Evolutionary conservation across 2,329 filamentous ascomycete genomes (phyloP), one percentile per base, ranked within the genome.

Genomic region (Pleomassaria siparia): DNA sequence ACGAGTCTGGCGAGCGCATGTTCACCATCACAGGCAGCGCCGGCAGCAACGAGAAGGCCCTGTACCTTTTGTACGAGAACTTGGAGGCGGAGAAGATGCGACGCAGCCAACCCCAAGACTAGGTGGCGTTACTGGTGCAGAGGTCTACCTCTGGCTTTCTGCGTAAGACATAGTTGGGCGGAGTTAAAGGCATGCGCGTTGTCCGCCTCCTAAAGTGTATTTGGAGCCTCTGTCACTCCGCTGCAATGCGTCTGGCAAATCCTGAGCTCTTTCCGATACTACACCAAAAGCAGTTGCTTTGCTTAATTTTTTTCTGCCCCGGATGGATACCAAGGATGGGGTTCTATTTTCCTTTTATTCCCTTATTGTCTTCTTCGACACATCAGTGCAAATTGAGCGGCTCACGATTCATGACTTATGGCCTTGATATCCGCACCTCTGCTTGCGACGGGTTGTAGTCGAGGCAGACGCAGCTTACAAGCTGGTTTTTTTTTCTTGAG

Each of bases 81-180:
- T 84, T 99, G 43, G 94, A 99, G 77, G 92, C 91, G 13, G 94
- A 99, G 80, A 99, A 99, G 83, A 95, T 95, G 85, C 90, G 94
- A 64, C 89, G 94, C 71, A 95, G 90, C 79, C 82, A 85, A 53
- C 78, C 80, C 37, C 78, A 80, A 58, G 80, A 83, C 65, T 82
- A 64, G 51, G 46, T 53, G 50, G 33, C 16, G 5, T 24, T 37
- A 35, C 30, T 29, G 21, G 18, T 33, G 26, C 21, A 18, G 30
- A 24, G 33, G n/a, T 32, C 40, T 25, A 7, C n/a, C 32, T 40
- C n/a, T 15, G 39, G 24, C 32, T 37, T 13, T 39, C 24, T 40
- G 43, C 16, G 26, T 35, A 40, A 22, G 20, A 35, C 29, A n/a
- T 42, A 36, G 44, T 28, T 51, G 18, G 28, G 26, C 40, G 18